A percentile compares a stretch with the other conserved stretches of the same genome.
These are phyloP conservation scores for Kodamaea alishanica DNA, from an alignment of 1,139 yeast genomes.

Conservation along the genomic window DNA sequence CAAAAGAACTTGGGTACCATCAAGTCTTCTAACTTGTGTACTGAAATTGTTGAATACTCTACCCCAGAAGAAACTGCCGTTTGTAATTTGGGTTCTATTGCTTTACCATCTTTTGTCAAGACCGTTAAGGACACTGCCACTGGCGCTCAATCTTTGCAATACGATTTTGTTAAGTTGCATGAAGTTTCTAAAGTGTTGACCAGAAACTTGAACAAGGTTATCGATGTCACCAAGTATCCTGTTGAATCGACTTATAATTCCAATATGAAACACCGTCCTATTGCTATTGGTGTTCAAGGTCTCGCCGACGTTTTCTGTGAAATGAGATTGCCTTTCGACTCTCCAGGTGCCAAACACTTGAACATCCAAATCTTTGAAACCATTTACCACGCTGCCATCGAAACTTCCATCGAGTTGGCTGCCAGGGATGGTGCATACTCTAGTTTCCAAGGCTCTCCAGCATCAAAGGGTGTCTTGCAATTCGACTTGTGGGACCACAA, in stretches of 20 bases:
- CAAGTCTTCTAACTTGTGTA: slow-evolving; percentile 84
- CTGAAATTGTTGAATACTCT: slow-evolving; percentile 87
- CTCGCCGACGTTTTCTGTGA: slow-evolving; percentile 58
- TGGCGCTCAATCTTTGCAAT: slow-evolving; percentile 29
- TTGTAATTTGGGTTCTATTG: slow-evolving; percentile 84
- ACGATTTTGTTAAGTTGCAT: slow-evolving; percentile 53
- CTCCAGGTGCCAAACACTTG: slow-evolving; percentile 52
- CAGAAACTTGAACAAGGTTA: slow-evolving; percentile 52
- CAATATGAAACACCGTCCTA: slow-evolving; percentile 56
- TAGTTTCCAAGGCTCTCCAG: slow-evolving; percentile 54
- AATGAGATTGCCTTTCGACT: slow-evolving; percentile 55
- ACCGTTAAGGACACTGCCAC: slow-evolving; percentile 27
- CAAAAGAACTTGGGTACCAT: slow-evolving; percentile 85
- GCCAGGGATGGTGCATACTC: slow-evolving; percentile 45
- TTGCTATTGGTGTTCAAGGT: slow-evolving; percentile 64
- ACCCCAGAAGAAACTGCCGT: slow-evolving; percentile 88
- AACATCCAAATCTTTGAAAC: slow-evolving; percentile 60
- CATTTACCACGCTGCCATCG: slow-evolving; percentile 57
- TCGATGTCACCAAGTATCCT: slow-evolving; percentile 56
- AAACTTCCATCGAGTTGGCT: slow-evolving; percentile 54
- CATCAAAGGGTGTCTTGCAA: slow-evolving; percentile 54
- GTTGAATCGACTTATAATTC: slow-evolving; percentile 51
- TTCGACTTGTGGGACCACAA: slow-evolving; percentile 57
- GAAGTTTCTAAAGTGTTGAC: slow-evolving; percentile 52
- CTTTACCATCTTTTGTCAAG: slow-evolving; percentile 69